phyloP scores from a whole-genome alignment of 78 protist species.

The Anaeramoeba flamelloides region DNA sequence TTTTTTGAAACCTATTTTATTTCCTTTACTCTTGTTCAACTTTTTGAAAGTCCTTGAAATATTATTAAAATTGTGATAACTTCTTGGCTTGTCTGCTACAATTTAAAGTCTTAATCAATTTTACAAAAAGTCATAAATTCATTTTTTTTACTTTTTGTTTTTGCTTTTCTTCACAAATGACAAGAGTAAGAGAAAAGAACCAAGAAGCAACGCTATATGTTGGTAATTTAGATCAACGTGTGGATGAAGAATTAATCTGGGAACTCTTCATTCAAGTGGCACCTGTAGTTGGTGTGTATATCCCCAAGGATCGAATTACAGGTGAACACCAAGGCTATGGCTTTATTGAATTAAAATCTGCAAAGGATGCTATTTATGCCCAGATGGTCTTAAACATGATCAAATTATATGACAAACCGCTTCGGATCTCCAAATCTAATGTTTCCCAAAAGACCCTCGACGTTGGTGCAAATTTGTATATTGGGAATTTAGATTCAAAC shows the following conservation, averaged over 20 bases:
- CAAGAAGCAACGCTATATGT: slow-evolving; percentile 84
- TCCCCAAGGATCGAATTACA: slow-evolving; percentile 83
- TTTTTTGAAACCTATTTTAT: too few species aligned
- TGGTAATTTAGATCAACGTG: slow-evolving; percentile 75
- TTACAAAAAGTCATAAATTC: too few species aligned
- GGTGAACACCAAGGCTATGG: slow-evolving; percentile 69
- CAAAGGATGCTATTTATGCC: slow-evolving; percentile 92
- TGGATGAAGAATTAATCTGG: slow-evolving; percentile 70
- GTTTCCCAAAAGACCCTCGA: slow-evolving; percentile 30
- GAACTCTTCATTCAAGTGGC: slow-evolving; percentile 88
- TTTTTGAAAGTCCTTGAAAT: too few species aligned
- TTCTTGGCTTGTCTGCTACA: too few species aligned
- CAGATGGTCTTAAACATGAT: slow-evolving; percentile 57
- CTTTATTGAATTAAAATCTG: slow-evolving; percentile 77
- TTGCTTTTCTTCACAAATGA: too few species aligned
- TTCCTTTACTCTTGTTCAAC: too few species aligned
- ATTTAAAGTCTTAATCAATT: too few species aligned
- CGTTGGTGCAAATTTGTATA: slow-evolving; percentile 78
- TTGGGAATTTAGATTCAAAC: slow-evolving; percentile 79
- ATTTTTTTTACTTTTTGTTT: too few species aligned
- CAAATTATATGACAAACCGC: slow-evolving; percentile 72
- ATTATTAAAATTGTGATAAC: too few species aligned
- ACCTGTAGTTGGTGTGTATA: slow-evolving; percentile 69
- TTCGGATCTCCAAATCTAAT: too few species aligned
- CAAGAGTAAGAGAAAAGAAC: too few species aligned